Evolutionary conservation across 2,329 filamentous ascomycete genomes (phyloP), one percentile per base, ranked within the genome.

Genomic region (Pseudogymnoascus sp.): DNA sequence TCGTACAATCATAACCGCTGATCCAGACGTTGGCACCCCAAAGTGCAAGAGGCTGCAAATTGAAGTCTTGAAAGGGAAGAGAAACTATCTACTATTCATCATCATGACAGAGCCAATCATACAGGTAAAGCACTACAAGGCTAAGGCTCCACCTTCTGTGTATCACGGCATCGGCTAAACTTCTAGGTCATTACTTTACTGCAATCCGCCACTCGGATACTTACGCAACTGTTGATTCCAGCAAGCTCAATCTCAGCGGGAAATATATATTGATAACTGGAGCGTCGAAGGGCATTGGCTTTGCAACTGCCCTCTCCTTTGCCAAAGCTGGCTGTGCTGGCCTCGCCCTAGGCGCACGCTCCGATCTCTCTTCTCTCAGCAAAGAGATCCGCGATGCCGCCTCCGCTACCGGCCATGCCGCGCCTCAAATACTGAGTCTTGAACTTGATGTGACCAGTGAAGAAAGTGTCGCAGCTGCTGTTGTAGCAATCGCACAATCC

Each of bases 321-420:
- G 84, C 83, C 19, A 74, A 74, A 67, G 83, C 83, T 4, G 80
- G 81, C 4, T 80, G 79, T 31, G 76, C 78, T 0, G 71, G 73
- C 29, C 82, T 88, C 63, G 80, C 79, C 15, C 74, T 87, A 19
- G 78, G 75, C 6, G 83, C 83, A 0, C 80, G 85, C 21, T 82
- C 79, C 2, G 68, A 73, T 4, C 71, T 74, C 0, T 70, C 80
- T 0, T 64, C 65, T 5, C 60, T 67, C 17, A 71, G 71, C 17
- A 40, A 64, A 9, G 72, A 74, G 0, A 69, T 83, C 13, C 72
- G 73, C 9, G 67, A 71, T 9, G 76, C 75, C 2, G 75, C 75
- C 1, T 65, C 66, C 1, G 64, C 64, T 1, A 75, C 74, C 0
- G 74, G 73, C 0, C 70, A 71, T 0, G 38, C 66, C 0, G 70